Evolutionary conservation across 371 early-diverging fungal genomes (phyloP).

Genomic region (Zychaea mexicana): DNA sequence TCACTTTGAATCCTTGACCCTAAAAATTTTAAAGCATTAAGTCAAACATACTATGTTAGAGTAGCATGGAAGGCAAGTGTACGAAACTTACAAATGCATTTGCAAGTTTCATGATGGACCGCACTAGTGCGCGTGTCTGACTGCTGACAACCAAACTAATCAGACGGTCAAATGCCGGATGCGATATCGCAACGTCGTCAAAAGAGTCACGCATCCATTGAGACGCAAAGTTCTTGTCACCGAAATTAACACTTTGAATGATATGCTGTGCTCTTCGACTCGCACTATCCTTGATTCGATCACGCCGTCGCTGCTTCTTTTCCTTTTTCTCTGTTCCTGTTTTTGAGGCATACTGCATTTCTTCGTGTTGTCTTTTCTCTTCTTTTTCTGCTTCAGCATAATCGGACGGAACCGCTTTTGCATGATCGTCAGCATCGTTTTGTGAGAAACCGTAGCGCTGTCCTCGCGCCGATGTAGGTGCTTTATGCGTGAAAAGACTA

Average conservation of each 20-base stretch:
- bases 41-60: no score
- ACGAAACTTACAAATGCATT: slow-evolving; percentile 44
- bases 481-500: background rate
- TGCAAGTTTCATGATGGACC: slow-evolving; percentile 41
- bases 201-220: slow-evolving; percentile 49
- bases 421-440: slow-evolving; percentile 36
- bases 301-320: slow-evolving; percentile 5
- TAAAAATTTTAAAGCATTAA: no score
- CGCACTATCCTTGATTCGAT: slow-evolving; percentile 23
- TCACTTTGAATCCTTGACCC: slow-evolving; percentile 61
- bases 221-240: slow-evolving; percentile 39
- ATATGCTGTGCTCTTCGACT: slow-evolving; percentile 29
- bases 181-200: slow-evolving; percentile 41
- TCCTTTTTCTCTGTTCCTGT: slow-evolving; percentile 2
- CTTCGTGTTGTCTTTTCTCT: background rate
- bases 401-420: background rate
- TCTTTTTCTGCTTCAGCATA: background rate
- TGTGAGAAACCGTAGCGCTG: slow-evolving; percentile 45
- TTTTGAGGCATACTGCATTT: no score
- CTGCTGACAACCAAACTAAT: slow-evolving; percentile 41
- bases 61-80: no score
- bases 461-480: slow-evolving; percentile 23
- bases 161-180: slow-evolving; percentile 39
- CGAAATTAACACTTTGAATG: slow-evolving; percentile 45
- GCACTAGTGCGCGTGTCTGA: slow-evolving; percentile 40